Base-by-base conservation (phyloP, 1,284 basidiomycete genomes). In the Naganishia albida region DNA sequence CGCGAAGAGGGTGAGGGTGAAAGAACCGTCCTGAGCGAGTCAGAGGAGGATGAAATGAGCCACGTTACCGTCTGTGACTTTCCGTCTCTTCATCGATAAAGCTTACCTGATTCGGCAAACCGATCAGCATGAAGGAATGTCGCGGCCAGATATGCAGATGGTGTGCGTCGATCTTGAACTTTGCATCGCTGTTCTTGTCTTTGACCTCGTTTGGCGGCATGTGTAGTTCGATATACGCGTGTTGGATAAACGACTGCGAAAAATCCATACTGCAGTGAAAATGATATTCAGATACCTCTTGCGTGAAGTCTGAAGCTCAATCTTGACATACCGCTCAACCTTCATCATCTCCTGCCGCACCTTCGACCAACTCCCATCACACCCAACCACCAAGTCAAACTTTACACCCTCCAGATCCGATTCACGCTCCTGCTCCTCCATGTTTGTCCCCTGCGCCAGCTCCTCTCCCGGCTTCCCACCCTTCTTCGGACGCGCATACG, bases 101-200 rank as follows among this genome's bases (percentile, higher is more conserved):
- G n/a, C 76, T 76, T 80, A 93, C 93, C 84, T 91, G 88, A 83
- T 97, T 99, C 69, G 95, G 93, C 59, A 99, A 86, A 20, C 93
- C 96, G 74, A 99, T 97, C 73, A 99, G 85, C 95, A 99, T 99
- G 83, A 97, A 98, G 57, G 91, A 90, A 79, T 94, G 91, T 74
- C 93, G 87, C 66, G 95, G 96, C 95, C 95, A 99, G 75, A 99
- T 98, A 82, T 99, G 96, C 70, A 99, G 86, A 80, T 98, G 91
- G 80, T 91, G 88, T 70, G 91, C 89, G 83, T 96, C 92, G 78
- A 99, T 86, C 57, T 87, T 82, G 81, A 90, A 99, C 30, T 80
- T 82, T 66, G 85, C 77, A 67, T 86, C 81, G 15, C 49, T 56
- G 26, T 50, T 70, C 85, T 89, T 71, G 83, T 79, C 46, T 67